phyloP scores from a whole-genome alignment of 352 stramenopile species.

The Globisporangium spinosum region DNA sequence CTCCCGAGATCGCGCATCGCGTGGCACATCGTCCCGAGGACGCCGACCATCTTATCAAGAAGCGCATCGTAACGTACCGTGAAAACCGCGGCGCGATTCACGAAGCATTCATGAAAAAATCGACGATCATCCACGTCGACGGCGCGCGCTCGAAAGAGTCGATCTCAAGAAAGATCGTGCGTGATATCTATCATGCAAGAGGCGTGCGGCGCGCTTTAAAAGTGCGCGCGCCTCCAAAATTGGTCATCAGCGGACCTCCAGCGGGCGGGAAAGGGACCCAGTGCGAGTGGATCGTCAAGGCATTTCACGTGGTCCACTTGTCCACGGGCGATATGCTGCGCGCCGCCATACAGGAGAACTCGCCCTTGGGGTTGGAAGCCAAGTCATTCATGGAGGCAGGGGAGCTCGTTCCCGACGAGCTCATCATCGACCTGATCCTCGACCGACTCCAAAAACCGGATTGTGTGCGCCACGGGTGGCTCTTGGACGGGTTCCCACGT shows the following conservation, averaged over 20 bases:
- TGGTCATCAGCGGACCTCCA: conserved; percentile 92
- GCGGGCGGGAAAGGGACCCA: conserved; percentile 95
- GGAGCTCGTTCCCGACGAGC: conserved; percentile 90
- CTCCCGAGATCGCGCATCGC: conserved; percentile 35
- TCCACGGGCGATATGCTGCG: conserved; percentile 95
- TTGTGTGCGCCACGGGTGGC: conserved; percentile 68
- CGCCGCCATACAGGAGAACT: conserved; percentile 70
- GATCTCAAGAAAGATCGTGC: conserved; percentile 38
- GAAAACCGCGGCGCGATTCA: conserved; percentile 76
- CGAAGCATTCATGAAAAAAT: conserved; percentile 71
- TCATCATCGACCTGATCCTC: conserved; percentile 94
- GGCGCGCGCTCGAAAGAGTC: conserved; percentile 42
- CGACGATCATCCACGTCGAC: conserved; percentile 64
- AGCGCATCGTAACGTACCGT: conserved; percentile 76
- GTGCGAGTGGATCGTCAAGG: conserved; percentile 90
- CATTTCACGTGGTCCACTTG: conserved; percentile 92
- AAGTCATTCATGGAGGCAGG: conserved; percentile 92
- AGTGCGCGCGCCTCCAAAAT: conserved; percentile 42
- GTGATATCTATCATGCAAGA: conserved; percentile 47
- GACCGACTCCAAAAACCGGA: conserved; percentile 71
- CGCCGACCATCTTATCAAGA: conserved; percentile 75
- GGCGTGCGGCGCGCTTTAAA: conserved; percentile 39
- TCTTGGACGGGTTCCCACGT: conserved; percentile 95
- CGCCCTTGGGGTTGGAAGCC: conserved; percentile 64
- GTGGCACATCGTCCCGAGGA: conserved; percentile 80